These are phyloP conservation scores for Pseudogymnoascus sp. DNA, from an alignment of 2,329 filamentous ascomycete genomes.

Conservation along the genomic window DNA sequence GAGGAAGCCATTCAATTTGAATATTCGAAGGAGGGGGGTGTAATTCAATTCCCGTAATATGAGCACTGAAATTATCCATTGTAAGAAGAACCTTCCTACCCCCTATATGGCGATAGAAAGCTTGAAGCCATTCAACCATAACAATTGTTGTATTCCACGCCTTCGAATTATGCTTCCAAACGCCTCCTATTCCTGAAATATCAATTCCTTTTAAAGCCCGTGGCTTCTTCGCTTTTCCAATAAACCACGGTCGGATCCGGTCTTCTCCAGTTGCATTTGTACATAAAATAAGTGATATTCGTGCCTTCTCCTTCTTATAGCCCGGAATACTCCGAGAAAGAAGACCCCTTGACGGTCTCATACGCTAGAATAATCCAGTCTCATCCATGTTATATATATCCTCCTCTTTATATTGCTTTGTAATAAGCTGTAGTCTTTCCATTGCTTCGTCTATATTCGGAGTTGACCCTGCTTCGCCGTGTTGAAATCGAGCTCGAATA, in stretches of 20 bases:
- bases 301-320: not conserved
- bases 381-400: constrained; percentile 11
- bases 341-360: constrained; percentile 14
- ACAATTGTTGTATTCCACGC: constrained; percentile 8
- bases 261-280: constrained; percentile 5
- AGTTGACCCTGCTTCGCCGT: constrained; percentile 11
- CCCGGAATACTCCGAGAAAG: not conserved
- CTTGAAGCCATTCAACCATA: constrained; percentile 8
- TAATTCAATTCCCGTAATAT: not conserved
- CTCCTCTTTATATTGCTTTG: constrained; percentile 15
- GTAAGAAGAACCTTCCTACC: not conserved
- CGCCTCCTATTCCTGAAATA: not conserved
- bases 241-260: constrained; percentile 6
- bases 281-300: not conserved
- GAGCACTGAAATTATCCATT: not conserved
- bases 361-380: constrained; percentile 19
- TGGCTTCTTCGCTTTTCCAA: constrained; percentile 7
- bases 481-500: constrained; percentile 8
- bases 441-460: constrained; percentile 10
- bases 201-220: not conserved
- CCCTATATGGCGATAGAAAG: not conserved
- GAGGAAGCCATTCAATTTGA: not conserved
- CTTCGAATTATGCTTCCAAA: constrained; percentile 1
- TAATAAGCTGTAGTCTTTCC: constrained; percentile 13
- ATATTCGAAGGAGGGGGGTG: not conserved